Conservation (phyloP, 1,284 basidiomycete species). For the Cryptococcus neoformans region DNA sequence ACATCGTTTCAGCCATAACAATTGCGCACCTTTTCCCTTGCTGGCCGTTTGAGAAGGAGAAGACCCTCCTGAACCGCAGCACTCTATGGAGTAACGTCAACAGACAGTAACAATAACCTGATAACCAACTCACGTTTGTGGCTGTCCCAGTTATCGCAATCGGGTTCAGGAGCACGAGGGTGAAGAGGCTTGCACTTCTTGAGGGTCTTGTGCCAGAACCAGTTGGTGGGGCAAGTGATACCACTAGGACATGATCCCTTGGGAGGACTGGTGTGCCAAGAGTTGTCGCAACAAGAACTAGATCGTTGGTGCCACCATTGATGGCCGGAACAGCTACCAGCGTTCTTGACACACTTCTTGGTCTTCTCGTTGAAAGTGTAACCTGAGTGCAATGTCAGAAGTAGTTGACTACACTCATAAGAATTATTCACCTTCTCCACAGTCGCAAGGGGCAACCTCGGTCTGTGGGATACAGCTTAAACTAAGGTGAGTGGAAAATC, state of each 20-base stretch:
- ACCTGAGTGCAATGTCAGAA: slow-evolving; percentile 12
- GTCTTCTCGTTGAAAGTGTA: slow-evolving; percentile 30
- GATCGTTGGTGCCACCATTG: slow-evolving; percentile 36
- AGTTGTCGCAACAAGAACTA: slow-evolving; percentile 29
- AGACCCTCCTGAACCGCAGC: slow-evolving; percentile 21
- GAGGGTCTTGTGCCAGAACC: slow-evolving; percentile 42
- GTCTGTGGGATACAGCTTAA: slow-evolving; percentile 27
- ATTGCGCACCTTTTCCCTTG: background rate
- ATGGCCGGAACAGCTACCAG: slow-evolving; percentile 15
- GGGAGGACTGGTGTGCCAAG: slow-evolving; percentile 20
- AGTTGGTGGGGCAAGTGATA: slow-evolving; percentile 38
- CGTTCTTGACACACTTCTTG: slow-evolving; percentile 28
- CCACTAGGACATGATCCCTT: slow-evolving; percentile 31
- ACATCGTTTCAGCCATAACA: too few relatives aligned
- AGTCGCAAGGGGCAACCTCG: slow-evolving; percentile 33
- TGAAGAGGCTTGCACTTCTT: slow-evolving; percentile 29
- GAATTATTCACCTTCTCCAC: slow-evolving; percentile 18
- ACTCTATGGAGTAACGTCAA: slow-evolving; percentile 11
- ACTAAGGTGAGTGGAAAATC: background rate
- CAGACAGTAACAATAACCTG: background rate
- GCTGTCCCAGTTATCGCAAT: slow-evolving; percentile 37
- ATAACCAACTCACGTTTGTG: slow-evolving; percentile 21
- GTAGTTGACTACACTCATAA: slow-evolving; percentile 13
- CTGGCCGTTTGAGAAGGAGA: slow-evolving; percentile 13
- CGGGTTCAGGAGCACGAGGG: slow-evolving; percentile 35